phyloP scores from a whole-genome alignment of 2,329 filamentous ascomycete genomes.

The Penicillium capsulatum region DNA sequence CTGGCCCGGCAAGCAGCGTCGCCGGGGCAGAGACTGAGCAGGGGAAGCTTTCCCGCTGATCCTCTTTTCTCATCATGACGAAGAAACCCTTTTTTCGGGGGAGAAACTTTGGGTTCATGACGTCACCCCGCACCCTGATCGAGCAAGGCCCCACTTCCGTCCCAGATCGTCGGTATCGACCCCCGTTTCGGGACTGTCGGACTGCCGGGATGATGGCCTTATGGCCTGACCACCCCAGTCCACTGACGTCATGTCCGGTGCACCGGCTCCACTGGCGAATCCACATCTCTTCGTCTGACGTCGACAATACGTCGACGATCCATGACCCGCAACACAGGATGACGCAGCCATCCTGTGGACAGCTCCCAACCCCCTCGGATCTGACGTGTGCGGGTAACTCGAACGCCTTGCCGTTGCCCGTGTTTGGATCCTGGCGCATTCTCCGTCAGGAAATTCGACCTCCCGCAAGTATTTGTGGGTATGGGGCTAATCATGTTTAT shows the following conservation, averaged over 20 bases:
- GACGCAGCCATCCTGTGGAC: conserved; percentile 11
- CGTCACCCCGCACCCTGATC: conserved; percentile 10
- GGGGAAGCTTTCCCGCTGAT: conserved; percentile 4
- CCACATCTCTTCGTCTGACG: conserved; percentile 10
- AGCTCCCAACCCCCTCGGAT: conserved; percentile 1
- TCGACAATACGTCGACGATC: conserved; percentile 19
- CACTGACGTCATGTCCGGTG: conserved; percentile 11
- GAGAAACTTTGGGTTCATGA: conserved; percentile 14
- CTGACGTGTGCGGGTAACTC: conserved; percentile 19
- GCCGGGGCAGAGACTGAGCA: conserved; percentile 36
- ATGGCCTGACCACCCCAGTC: conserved; percentile 12
- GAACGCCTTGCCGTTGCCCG: conserved; percentile 7
- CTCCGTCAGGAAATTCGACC: not conserved
- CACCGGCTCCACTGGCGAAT: no score
- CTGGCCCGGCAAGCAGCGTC: conserved; percentile 63
- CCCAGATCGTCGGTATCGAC: conserved; percentile 14
- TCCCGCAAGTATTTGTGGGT: conserved; percentile 6
- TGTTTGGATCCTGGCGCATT: conserved; percentile 10
- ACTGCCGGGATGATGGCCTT: conserved; percentile 11
- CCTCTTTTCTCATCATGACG: conserved; percentile 25
- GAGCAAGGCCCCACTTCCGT: conserved; percentile 4
- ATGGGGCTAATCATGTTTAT: conserved; percentile 12
- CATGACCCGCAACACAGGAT: conserved; percentile 10
- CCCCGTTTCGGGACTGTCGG: conserved; percentile 9
- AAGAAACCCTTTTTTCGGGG: conserved; percentile 10